These are phyloP conservation scores for Euphrasia confusa DNA, from an alignment of 257 asterid genomes.

Conservation along the genomic window DNA sequence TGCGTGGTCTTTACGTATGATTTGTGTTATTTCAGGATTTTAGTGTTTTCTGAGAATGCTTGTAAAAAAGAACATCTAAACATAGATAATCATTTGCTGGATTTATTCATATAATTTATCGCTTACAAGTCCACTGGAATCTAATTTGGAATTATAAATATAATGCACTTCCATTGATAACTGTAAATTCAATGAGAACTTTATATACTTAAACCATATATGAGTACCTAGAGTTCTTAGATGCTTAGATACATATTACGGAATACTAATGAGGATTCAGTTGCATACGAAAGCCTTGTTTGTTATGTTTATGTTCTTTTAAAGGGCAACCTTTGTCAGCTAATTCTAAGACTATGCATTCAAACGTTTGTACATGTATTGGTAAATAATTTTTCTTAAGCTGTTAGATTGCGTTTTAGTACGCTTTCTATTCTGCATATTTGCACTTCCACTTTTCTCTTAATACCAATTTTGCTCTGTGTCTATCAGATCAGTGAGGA, in stretches of 20 bases:
- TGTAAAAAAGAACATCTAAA: neutral
- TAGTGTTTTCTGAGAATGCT: neutral
- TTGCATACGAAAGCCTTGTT: neutral
- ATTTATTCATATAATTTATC: neutral
- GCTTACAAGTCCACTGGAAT: too few relatives aligned
- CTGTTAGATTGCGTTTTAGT: neutral
- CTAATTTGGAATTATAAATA: too few relatives aligned
- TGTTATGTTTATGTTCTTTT: neutral
- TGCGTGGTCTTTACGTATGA: neutral
- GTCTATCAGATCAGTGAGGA: conserved; percentile 83
- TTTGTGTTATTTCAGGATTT: neutral
- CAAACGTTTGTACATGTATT: neutral
- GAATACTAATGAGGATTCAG: neutral
- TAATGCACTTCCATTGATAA: neutral
- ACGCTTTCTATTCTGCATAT: neutral
- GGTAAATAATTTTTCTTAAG: neutral
- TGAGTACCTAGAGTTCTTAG: conserved; percentile 10
- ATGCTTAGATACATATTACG: neutral
- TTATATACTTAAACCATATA: neutral
- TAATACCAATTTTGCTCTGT: conserved; percentile 12
- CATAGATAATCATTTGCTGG: too few relatives aligned
- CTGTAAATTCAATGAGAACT: neutral
- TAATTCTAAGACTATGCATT: conserved; percentile 7
- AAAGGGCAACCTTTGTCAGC: conserved; percentile 5
- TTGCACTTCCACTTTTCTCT: conserved; percentile 9